A percentile compares a stretch with the other conserved stretches of the same genome.
phyloP scores from a whole-genome alignment of 2,329 filamentous ascomycete genomes.

The Neofusicoccum ribis region DNA sequence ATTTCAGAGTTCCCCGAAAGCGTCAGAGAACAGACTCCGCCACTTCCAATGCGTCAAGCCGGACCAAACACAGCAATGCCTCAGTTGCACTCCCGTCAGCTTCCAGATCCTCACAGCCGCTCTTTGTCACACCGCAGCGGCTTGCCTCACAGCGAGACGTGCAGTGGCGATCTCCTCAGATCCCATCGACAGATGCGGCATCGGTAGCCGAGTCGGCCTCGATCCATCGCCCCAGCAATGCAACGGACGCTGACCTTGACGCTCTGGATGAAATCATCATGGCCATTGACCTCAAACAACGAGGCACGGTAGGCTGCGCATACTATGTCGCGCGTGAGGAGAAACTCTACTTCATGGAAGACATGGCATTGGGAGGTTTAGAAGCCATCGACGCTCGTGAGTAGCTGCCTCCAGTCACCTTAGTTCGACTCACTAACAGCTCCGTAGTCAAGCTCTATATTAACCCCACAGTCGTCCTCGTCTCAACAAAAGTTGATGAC shows the following conservation, averaged over 20 bases:
- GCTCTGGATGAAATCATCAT: conserved; percentile 70
- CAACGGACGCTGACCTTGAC: conserved; percentile 43
- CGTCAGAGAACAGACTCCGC: not conserved
- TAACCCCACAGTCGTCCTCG: conserved; percentile 61
- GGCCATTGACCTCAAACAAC: conserved; percentile 73
- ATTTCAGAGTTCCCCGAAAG: not conserved
- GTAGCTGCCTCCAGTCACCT: conserved; percentile 23
- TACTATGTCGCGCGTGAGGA: conserved; percentile 75
- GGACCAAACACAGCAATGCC: not conserved
- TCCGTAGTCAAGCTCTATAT: conserved; percentile 60
- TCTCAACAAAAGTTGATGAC: conserved; percentile 58
- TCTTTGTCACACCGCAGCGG: not conserved
- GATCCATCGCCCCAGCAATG: conserved; percentile 29
- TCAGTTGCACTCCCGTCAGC: not conserved
- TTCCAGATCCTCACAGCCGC: not conserved
- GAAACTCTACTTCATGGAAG: conserved; percentile 73
- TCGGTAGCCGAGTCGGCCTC: not conserved
- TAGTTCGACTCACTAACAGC: not conserved
- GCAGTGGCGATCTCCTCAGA: conserved; percentile 20
- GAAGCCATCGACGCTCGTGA: conserved; percentile 56
- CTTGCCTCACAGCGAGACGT: not conserved
- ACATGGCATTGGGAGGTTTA: conserved; percentile 68
- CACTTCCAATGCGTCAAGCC: not conserved
- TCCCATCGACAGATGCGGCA: conserved; percentile 20
- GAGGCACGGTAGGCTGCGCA: conserved; percentile 74